Percentiles rank a stretch among this genome's conserved stretches.
Conservation (phyloP, 495 filamentous ascomycete species). For the Daldinia loculata region DNA sequence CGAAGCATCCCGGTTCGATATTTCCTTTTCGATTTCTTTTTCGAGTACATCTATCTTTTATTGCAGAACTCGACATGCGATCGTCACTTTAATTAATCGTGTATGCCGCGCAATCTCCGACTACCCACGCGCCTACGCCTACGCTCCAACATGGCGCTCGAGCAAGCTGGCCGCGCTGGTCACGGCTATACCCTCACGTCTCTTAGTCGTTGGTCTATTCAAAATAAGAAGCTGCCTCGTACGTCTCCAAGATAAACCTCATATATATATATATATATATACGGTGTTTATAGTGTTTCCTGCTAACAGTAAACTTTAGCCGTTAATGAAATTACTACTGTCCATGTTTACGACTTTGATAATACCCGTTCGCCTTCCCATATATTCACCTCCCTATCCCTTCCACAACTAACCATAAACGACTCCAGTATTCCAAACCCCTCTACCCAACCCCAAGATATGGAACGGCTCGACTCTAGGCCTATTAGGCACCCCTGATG, state of each 20-base stretch:
- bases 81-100: constrained; percentile 23
- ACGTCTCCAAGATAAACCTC: constrained; percentile 19
- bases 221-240: constrained; percentile 73
- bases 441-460: constrained; percentile 86
- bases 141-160: constrained; percentile 19
- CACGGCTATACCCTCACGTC: constrained; percentile 70
- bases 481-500: constrained; percentile 74
- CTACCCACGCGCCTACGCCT: background rate
- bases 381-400: background rate
- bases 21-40: background rate
- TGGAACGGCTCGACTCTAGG: constrained; percentile 83
- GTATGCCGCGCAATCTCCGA: constrained; percentile 10
- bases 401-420: constrained; percentile 11
- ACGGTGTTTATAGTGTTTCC: background rate
- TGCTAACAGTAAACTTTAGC: constrained; percentile 49
- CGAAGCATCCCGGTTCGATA: background rate
- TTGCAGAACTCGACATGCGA: constrained; percentile 11
- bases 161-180: constrained; percentile 25
- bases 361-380: constrained; percentile 78
- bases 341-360: constrained; percentile 99
- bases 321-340: constrained; percentile 72
- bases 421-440: constrained; percentile 81
- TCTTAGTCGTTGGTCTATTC: constrained; percentile 82
- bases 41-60: no score
- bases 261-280: background rate